These are phyloP conservation scores for Elsinoe australis DNA, from an alignment of 2,329 filamentous ascomycete species.

Conservation along the genomic window DNA sequence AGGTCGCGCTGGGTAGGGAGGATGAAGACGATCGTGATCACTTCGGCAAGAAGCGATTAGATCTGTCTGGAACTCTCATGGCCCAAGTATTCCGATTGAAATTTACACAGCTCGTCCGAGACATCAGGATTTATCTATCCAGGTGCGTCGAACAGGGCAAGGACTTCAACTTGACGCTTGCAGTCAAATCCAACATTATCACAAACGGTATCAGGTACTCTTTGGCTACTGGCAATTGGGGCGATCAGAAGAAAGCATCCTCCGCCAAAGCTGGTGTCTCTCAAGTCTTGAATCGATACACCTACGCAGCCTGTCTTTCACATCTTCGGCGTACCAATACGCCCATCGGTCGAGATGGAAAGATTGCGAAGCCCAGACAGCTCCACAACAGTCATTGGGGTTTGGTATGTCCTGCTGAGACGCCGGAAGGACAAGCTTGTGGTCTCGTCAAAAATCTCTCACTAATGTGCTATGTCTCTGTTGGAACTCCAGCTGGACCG, in stretches of 20 bases:
- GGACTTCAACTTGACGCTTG: slow-evolving; percentile 84
- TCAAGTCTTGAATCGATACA: slow-evolving; percentile 95
- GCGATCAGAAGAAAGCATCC: slow-evolving; percentile 96
- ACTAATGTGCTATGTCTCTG: slow-evolving; percentile 96
- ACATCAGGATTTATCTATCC: slow-evolving; percentile 85
- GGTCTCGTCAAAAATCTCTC: slow-evolving; percentile 96
- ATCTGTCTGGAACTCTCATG: slow-evolving; percentile 86
- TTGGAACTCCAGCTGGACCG: slow-evolving; percentile 82
- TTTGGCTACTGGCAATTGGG: slow-evolving; percentile 96
- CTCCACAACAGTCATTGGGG: slow-evolving; percentile 99
- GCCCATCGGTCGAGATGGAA: slow-evolving; percentile 93
- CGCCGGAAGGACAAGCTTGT: slow-evolving; percentile 95
- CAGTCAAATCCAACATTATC: slow-evolving; percentile 82
- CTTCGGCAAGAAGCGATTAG: slow-evolving; percentile 96
- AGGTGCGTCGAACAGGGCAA: slow-evolving; percentile 82
- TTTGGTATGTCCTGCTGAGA: slow-evolving; percentile 92
- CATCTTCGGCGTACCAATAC: slow-evolving; percentile 97
- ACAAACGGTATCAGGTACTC: slow-evolving; percentile 96
- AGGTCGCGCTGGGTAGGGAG: slow-evolving; percentile 83
- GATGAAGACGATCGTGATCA: slow-evolving; percentile 97
- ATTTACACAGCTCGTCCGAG: slow-evolving; percentile 82
- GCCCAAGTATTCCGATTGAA: slow-evolving; percentile 94
- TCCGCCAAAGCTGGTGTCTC: slow-evolving; percentile 94
- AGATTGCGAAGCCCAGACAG: slow-evolving; percentile 95
- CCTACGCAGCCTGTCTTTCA: slow-evolving; percentile 90